Evolutionary conservation across 148 eudicot genomes (phyloP).

Genomic region (Gaultheria prostrata): DNA sequence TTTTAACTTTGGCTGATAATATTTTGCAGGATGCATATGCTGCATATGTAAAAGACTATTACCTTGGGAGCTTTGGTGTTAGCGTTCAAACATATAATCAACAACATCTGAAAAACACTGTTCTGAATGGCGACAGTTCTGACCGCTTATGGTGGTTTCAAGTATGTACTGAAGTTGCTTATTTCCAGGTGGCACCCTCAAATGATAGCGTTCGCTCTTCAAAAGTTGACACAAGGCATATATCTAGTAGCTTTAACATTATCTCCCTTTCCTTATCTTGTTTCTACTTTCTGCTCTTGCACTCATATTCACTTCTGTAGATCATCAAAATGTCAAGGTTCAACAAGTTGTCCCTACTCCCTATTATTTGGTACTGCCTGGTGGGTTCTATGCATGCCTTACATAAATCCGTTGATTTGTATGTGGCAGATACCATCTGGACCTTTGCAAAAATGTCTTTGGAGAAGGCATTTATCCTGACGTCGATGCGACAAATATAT

Average conservation of each 20-base stretch:
- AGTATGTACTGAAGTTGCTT: slow-evolving; percentile 99
- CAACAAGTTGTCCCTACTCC: slow-evolving; percentile 1
- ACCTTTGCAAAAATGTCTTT: slow-evolving; percentile 95
- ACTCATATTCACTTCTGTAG: neutral
- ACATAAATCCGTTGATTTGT: neutral
- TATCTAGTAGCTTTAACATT: slow-evolving; percentile 11
- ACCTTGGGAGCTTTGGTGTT: slow-evolving; percentile 51
- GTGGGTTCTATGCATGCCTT: neutral
- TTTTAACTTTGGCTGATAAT: slow-evolving; percentile 9
- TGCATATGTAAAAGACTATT: slow-evolving; percentile 64
- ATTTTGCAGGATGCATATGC: slow-evolving; percentile 78
- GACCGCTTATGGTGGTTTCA: slow-evolving; percentile 99
- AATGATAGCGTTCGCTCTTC: slow-evolving; percentile 92
- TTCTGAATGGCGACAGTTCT: slow-evolving; percentile 36
- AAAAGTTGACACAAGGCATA: slow-evolving; percentile 67
- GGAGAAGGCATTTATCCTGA: slow-evolving; percentile 83
- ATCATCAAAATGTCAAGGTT: slow-evolving; percentile 5
- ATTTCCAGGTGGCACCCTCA: slow-evolving; percentile 92
- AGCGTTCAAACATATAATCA: slow-evolving; percentile 67
- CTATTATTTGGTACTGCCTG: neutral
- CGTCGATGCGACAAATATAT: slow-evolving; percentile 80
- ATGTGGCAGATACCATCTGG: slow-evolving; percentile 89
- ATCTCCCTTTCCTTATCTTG: slow-evolving; percentile 13
- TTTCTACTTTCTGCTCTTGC: slow-evolving; percentile 4
- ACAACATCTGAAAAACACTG: slow-evolving; percentile 58